phyloP scores from a whole-genome alignment of 1,284 basidiomycete genomes.

The Neolentinus lepideus region DNA sequence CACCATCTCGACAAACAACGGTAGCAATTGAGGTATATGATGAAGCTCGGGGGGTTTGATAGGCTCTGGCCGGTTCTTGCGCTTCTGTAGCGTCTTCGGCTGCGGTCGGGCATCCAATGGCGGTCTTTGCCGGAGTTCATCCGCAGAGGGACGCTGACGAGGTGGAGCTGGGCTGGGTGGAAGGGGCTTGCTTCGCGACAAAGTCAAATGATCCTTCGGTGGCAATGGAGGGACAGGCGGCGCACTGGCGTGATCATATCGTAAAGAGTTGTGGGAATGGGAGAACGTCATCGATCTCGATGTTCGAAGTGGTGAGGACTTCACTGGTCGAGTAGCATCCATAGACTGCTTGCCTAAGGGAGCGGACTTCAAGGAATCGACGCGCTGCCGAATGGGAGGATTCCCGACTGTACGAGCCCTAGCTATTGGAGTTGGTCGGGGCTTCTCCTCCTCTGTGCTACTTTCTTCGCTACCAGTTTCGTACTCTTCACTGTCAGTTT shows the following conservation, averaged over 20 bases:
- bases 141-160: conserved; percentile 12
- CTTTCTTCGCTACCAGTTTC: conserved; percentile 16
- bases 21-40: conserved; percentile 71
- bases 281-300: conserved; percentile 12
- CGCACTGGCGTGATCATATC: conserved; percentile 29
- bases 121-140: conserved; percentile 12
- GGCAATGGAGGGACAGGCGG: conserved; percentile 24
- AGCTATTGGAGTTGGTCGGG: not conserved
- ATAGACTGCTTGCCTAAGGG: not conserved
- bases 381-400: not conserved
- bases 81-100: conserved; percentile 12
- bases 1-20: conserved; percentile 88
- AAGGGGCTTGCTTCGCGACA: conserved; percentile 21
- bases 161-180: conserved; percentile 23
- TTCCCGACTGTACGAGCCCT: not conserved
- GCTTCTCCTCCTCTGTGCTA: conserved; percentile 20
- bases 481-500: conserved; percentile 9
- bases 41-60: conserved; percentile 73
- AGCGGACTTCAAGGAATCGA: not conserved
- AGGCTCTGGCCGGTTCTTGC: conserved; percentile 32
- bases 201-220: conserved; percentile 9
- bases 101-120: conserved; percentile 5
- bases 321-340: not conserved
- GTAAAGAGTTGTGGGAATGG: not conserved
- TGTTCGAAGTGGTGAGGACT: conserved; percentile 8